phyloP scores from a whole-genome alignment of 371 early-diverging fungal species.

The Zopfochytrium polystomum region DNA sequence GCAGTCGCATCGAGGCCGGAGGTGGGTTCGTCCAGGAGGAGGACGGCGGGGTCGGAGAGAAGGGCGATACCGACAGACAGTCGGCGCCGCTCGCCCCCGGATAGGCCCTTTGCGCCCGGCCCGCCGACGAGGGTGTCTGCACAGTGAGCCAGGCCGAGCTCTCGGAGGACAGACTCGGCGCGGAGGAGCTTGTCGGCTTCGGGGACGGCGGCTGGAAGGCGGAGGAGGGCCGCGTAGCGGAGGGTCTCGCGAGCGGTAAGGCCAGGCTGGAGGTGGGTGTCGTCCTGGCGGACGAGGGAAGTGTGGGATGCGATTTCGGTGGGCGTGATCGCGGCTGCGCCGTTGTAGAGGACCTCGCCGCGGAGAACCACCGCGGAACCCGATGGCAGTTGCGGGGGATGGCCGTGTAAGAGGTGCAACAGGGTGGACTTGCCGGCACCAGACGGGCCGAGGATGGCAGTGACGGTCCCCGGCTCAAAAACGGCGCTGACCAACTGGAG shows the following conservation, averaged over 20 bases:
- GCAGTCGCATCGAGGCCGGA: constrained; percentile 88
- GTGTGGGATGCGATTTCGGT: constrained; percentile 2
- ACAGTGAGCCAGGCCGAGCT: constrained; percentile 40
- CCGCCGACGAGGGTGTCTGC: constrained; percentile 42
- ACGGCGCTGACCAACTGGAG: constrained; percentile 57
- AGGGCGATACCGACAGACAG: constrained; percentile 49
- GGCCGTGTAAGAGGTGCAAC: constrained; percentile 57
- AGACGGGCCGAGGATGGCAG: constrained; percentile 72
- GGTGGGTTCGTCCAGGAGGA: constrained; percentile 58
- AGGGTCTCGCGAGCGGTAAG: constrained; percentile 42
- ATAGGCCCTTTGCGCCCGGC: constrained; percentile 36
- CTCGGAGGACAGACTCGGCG: constrained; percentile 38
- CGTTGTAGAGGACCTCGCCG: constrained; percentile 33
- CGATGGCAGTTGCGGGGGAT: constrained; percentile 11
- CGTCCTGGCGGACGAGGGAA: constrained; percentile 39
- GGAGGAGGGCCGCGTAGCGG: constrained; percentile 33
- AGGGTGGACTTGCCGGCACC: constrained; percentile 80
- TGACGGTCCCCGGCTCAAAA: constrained; percentile 64
- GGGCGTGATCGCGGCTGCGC: constrained; percentile 7
- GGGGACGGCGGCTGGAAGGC: constrained; percentile 31
- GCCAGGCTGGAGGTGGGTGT: constrained; percentile 39
- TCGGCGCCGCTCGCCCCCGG: constrained; percentile 57
- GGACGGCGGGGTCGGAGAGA: constrained; percentile 47
- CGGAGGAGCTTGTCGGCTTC: constrained; percentile 34
- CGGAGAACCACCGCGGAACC: constrained; percentile 7